Conservation (phyloP, 2,329 filamentous ascomycete genomes). For the Xenosphaeropsis pyriputrescens region DNA sequence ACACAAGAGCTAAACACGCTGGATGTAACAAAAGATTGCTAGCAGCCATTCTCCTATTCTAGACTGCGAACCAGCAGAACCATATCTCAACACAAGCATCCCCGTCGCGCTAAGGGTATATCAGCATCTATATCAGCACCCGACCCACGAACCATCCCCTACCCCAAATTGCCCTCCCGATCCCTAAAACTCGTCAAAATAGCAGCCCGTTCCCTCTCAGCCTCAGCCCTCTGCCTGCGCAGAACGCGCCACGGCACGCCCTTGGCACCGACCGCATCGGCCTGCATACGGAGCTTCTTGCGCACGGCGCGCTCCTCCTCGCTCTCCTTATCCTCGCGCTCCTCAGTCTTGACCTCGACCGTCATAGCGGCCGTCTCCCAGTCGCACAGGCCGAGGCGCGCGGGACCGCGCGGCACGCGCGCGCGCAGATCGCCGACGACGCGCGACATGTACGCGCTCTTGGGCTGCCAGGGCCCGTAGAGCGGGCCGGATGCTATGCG, state of each 20-base stretch:
- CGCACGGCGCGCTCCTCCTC: background rate
- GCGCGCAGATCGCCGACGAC: constrained; percentile 9
- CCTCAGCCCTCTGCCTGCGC: background rate
- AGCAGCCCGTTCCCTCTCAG: too few species aligned
- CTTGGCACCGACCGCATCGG: background rate
- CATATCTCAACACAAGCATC: too few species aligned
- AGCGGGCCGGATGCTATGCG: constrained; percentile 12
- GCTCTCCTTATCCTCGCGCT: background rate
- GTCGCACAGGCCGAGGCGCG: constrained; percentile 11
- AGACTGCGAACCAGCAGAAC: too few species aligned
- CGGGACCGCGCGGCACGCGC: constrained; percentile 4
- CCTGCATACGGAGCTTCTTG: background rate
- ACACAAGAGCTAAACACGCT: too few species aligned
- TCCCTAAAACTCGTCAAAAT: too few species aligned
- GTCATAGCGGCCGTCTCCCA: constrained; percentile 14
- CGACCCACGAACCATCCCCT: too few species aligned
- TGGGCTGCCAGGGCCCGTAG: constrained; percentile 12
- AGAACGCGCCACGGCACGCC: background rate
- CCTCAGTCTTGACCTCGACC: background rate
- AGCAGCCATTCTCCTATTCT: too few species aligned
- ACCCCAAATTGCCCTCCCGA: too few species aligned
- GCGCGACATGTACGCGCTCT: constrained; percentile 5
- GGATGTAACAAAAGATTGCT: too few species aligned
- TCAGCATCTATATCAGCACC: too few species aligned
- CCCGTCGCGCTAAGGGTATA: too few species aligned